Evolutionary conservation across 257 asterid species (phyloP).

Genomic region (Ballota nigra): DNA sequence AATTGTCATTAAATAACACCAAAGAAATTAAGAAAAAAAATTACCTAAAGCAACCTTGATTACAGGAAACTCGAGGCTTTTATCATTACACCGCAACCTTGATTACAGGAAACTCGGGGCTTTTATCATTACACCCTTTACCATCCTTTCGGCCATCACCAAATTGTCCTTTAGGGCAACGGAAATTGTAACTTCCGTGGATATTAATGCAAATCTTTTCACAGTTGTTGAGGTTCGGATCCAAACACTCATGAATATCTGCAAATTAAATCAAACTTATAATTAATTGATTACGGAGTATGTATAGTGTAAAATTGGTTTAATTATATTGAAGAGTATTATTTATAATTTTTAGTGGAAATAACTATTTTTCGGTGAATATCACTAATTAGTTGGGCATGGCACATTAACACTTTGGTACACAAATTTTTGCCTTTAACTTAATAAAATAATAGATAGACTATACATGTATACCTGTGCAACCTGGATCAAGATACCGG

Average conservation of each 20-base stretch:
- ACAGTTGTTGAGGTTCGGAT: not conserved
- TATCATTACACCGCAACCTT: not conserved
- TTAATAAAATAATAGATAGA: too few species aligned
- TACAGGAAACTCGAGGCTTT: not conserved
- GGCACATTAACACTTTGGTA: too few species aligned
- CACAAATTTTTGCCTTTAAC: too few species aligned
- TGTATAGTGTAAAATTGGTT: too few species aligned
- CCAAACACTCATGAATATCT: constrained; percentile 19
- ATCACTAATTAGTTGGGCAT: too few species aligned
- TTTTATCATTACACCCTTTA: not conserved
- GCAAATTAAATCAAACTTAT: not conserved
- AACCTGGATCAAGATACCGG: constrained; percentile 42
- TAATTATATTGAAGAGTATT: too few species aligned
- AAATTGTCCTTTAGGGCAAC: not conserved
- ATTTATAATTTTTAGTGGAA: too few species aligned
- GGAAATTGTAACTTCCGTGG: not conserved
- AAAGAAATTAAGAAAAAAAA: too few species aligned
- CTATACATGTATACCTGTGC: constrained; percentile 34
- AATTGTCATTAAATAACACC: too few species aligned
- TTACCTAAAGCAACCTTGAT: constrained; percentile 4
- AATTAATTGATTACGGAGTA: too few species aligned
- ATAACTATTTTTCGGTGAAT: too few species aligned
- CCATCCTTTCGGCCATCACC: constrained; percentile 17
- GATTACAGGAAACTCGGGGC: not conserved
- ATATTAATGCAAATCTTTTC: not conserved